A percentile compares a stretch with the other conserved stretches of the same genome.
These are phyloP conservation scores for Leucocoprinus leucothites DNA, from an alignment of 768 basidiomycete species.

Conservation along the genomic window DNA sequence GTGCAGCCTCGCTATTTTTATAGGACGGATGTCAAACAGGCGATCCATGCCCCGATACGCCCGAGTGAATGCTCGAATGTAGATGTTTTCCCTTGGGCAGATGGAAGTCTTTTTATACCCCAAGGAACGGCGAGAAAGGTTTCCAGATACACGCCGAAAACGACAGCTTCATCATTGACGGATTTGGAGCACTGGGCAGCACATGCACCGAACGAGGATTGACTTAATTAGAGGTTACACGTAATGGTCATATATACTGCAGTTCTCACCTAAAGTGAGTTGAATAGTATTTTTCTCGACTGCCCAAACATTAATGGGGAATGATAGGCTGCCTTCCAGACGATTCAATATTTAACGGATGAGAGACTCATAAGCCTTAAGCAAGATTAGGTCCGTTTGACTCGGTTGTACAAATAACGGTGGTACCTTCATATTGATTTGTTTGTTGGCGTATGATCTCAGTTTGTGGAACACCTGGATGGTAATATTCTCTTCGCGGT, in stretches of 20 bases:
- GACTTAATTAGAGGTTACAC: conserved; percentile 61
- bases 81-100: conserved; percentile 60
- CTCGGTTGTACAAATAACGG: too few species aligned
- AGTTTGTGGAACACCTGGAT: too few species aligned
- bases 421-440: too few species aligned
- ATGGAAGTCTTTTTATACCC: conserved; percentile 41
- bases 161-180: conserved; percentile 71
- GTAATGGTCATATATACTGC: conserved; percentile 78
- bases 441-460: too few species aligned
- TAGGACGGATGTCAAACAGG: conserved; percentile 60
- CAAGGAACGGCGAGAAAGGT: conserved; percentile 56
- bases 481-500: too few species aligned
- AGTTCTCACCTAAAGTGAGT: conserved; percentile 60
- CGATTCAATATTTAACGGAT: conserved; percentile 67
- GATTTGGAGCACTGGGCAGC: conserved; percentile 63
- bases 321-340: conserved; percentile 61
- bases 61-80: conserved; percentile 65
- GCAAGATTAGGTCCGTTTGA: background rate
- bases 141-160: conserved; percentile 66
- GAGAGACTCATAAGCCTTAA: conserved; percentile 49
- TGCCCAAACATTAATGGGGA: conserved; percentile 6
- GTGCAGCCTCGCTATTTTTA: conserved; percentile 66
- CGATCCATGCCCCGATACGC: conserved; percentile 66
- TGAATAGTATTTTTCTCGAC: background rate
- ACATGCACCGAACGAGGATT: conserved; percentile 65